Evolutionary conservation across 75 land plant genomes (phyloP).

Genomic region (Cunninghamia lanceolata): DNA sequence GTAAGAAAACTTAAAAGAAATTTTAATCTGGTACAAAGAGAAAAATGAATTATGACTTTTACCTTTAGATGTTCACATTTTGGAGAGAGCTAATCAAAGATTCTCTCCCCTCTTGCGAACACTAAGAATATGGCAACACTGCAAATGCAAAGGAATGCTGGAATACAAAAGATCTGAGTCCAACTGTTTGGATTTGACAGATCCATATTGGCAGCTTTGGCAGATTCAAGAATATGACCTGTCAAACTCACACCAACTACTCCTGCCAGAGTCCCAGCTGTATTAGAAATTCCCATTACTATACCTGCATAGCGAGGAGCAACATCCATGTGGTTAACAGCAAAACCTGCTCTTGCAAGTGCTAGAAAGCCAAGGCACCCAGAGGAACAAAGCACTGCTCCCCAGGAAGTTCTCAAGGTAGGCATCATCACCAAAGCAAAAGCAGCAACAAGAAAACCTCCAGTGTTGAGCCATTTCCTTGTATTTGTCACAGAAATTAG

Average conservation of each 20-base stretch:
- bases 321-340: slow-evolving; percentile 87
- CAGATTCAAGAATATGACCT: slow-evolving; percentile 67
- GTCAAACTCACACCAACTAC: slow-evolving; percentile 79
- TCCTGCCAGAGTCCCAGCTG: slow-evolving; percentile 85
- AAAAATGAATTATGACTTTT: background rate
- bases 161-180: slow-evolving; percentile 64
- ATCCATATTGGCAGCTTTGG: slow-evolving; percentile 42
- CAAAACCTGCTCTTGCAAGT: slow-evolving; percentile 82
- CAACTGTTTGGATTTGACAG: slow-evolving; percentile 64
- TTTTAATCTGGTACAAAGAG: background rate
- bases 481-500: slow-evolving; percentile 64
- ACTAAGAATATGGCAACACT: slow-evolving; percentile 54
- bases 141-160: slow-evolving; percentile 62
- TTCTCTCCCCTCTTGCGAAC: slow-evolving; percentile 76
- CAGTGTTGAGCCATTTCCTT: slow-evolving; percentile 63
- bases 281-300: slow-evolving; percentile 91
- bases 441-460: slow-evolving; percentile 73
- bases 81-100: slow-evolving; percentile 43
- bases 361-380: slow-evolving; percentile 73
- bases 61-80: background rate
- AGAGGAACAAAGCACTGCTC: slow-evolving; percentile 76
- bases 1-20: background rate
- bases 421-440: slow-evolving; percentile 64
- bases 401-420: slow-evolving; percentile 41
- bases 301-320: slow-evolving; percentile 90